phyloP scores from a whole-genome alignment of 805 yeast species.

The Grigorovia yakushimaensis region DNA sequence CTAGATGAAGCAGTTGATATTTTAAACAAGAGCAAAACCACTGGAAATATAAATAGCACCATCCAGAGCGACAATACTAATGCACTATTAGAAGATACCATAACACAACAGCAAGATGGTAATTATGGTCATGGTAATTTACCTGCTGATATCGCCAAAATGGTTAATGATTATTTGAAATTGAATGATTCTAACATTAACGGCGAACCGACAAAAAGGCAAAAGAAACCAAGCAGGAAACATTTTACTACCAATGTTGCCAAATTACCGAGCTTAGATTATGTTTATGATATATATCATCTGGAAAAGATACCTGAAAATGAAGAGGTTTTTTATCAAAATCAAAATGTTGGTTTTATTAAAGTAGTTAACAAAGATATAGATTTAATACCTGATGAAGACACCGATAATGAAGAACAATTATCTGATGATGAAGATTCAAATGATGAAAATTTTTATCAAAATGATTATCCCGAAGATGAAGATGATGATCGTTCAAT shows the following conservation, averaged over 20 bases:
- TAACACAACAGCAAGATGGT: too few relatives aligned
- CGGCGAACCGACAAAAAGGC: constrained; percentile 7
- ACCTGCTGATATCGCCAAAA: constrained; percentile 60
- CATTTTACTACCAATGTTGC: constrained; percentile 12
- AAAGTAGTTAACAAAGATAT: constrained; percentile 34
- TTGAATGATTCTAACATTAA: constrained; percentile 23
- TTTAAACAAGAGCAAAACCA: constrained; percentile 3
- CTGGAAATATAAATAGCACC: too few relatives aligned
- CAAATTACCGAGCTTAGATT: constrained; percentile 41
- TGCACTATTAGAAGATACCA: constrained; percentile 5
- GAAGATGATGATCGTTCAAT: constrained; percentile 54
- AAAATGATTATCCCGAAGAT: constrained; percentile 92
- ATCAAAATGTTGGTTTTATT: constrained; percentile 31
- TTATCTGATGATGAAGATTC: constrained; percentile 72
- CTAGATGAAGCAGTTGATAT: constrained; percentile 9
- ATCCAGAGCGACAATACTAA: too few relatives aligned
- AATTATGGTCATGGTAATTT: constrained; percentile 26
- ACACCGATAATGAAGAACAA: constrained; percentile 32
- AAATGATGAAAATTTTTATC: constrained; percentile 84
- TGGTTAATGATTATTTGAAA: constrained; percentile 55
- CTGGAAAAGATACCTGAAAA: constrained; percentile 56
- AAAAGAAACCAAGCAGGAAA: constrained; percentile 20
- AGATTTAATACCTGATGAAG: constrained; percentile 29
- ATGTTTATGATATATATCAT: constrained; percentile 86
- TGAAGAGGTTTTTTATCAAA: constrained; percentile 26